These are phyloP conservation scores for Pseudocercospora ulei DNA, from an alignment of 2,329 filamentous ascomycete genomes.

Conservation along the genomic window DNA sequence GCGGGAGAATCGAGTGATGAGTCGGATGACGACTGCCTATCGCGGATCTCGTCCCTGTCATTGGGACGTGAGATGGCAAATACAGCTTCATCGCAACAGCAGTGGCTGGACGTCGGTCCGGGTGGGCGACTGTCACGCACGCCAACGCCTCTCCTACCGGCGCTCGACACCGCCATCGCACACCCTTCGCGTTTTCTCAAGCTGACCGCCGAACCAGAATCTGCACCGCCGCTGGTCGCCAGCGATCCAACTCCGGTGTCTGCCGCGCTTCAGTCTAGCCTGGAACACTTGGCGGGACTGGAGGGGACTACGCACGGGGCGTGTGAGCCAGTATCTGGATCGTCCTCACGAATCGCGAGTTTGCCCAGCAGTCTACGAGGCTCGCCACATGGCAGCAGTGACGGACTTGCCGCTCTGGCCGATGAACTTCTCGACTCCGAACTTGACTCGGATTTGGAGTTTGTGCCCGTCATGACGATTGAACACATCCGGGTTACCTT, in stretches of 20 bases:
- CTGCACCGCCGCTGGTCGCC: slow-evolving; percentile 18
- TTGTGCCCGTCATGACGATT: slow-evolving; percentile 86
- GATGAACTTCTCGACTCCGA: slow-evolving; percentile 49
- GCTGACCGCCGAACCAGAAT: slow-evolving; percentile 29
- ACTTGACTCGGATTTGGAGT: slow-evolving; percentile 78
- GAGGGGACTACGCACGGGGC: slow-evolving; percentile 71
- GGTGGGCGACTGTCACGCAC: slow-evolving; percentile 27
- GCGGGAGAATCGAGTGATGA: slow-evolving; percentile 51
- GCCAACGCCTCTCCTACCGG: slow-evolving; percentile 23
- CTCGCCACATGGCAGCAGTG: slow-evolving; percentile 38
- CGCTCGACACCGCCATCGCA: slow-evolving; percentile 14
- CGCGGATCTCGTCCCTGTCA: slow-evolving; percentile 34
- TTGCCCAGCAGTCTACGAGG: slow-evolving; percentile 57
- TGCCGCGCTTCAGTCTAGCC: slow-evolving; percentile 11
- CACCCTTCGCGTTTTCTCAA: slow-evolving; percentile 19
- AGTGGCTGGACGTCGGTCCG: slow-evolving; percentile 17
- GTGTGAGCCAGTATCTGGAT: slow-evolving; percentile 44
- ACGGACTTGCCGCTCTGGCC: slow-evolving; percentile 39
- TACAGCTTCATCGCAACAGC: slow-evolving; percentile 14
- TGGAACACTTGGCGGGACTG: slow-evolving; percentile 45
- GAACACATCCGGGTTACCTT: slow-evolving; percentile 74
- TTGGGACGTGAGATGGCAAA: slow-evolving; percentile 17
- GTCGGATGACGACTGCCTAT: slow-evolving; percentile 32
- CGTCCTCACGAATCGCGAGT: slow-evolving; percentile 58
- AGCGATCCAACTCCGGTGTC: slow-evolving; percentile 7